phyloP scores from a whole-genome alignment of 2,329 filamentous ascomycete genomes.

The Colletotrichum kahawae region DNA sequence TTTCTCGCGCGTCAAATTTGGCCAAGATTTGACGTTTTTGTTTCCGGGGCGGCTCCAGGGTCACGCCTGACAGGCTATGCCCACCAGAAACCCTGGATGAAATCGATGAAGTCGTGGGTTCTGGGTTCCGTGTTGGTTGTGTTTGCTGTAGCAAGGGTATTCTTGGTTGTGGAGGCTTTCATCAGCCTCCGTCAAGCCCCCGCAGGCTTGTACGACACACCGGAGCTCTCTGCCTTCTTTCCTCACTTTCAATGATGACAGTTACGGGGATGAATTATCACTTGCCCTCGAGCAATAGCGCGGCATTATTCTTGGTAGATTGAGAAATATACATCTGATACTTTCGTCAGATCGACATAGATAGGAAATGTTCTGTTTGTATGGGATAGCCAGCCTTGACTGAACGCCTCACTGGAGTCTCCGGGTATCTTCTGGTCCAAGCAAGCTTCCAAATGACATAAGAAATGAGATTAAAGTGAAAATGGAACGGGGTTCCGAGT shows the following conservation, averaged over 20 bases:
- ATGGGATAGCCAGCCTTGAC: background rate
- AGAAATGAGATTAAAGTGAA: background rate
- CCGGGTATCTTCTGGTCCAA: constrained; percentile 13
- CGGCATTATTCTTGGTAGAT: background rate
- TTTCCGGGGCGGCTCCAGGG: constrained; percentile 8
- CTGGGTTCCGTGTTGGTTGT: background rate
- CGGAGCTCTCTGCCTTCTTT: constrained; percentile 27
- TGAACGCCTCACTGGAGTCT: background rate
- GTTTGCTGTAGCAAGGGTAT: constrained; percentile 23
- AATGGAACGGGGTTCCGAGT: background rate
- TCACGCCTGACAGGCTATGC: background rate
- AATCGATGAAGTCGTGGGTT: background rate
- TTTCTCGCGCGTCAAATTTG: constrained; percentile 20
- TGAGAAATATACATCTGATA: background rate
- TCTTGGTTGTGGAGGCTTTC: constrained; percentile 28
- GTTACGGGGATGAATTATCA: background rate
- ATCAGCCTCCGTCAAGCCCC: constrained; percentile 27
- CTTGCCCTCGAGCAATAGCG: background rate
- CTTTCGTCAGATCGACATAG: background rate
- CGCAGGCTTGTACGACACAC: constrained; percentile 24
- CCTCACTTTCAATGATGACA: constrained; percentile 23
- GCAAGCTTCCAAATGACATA: background rate
- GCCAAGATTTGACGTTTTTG: constrained; percentile 21
- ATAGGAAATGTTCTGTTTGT: background rate
- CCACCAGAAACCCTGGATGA: constrained; percentile 5